Evolutionary conservation across 371 early-diverging fungal species (phyloP).

Genomic region (Actinomortierella ambigua): DNA sequence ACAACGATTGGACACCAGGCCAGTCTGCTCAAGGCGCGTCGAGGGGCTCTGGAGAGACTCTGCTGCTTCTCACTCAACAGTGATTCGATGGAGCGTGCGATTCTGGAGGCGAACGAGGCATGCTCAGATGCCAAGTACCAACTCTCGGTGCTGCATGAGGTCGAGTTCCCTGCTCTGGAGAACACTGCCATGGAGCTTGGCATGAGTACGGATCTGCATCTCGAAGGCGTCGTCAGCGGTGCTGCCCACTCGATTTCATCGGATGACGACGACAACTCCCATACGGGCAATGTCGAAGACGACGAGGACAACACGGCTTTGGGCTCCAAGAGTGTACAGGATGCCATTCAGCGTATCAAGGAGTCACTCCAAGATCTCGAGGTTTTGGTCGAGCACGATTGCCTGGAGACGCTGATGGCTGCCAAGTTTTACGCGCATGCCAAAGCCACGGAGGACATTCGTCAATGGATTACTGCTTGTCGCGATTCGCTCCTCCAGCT

Average conservation of each 20-base stretch:
- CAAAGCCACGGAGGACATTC: constrained; percentile 46
- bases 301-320: constrained; percentile 9
- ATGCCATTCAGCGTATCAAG: constrained; percentile 40
- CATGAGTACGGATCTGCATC: constrained; percentile 5
- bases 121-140: constrained; percentile 41
- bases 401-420: constrained; percentile 38
- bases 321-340: constrained; percentile 23
- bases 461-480: constrained; percentile 41
- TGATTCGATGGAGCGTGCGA: constrained; percentile 23
- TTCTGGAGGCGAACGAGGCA: constrained; percentile 26
- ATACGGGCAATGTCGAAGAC: too few species aligned
- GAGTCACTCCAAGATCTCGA: constrained; percentile 21
- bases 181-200: constrained; percentile 42
- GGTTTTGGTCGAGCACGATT: constrained; percentile 33
- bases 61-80: constrained; percentile 44
- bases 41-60: constrained; percentile 40
- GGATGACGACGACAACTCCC: too few species aligned
- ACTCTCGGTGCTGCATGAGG: constrained; percentile 40
- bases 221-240: too few species aligned
- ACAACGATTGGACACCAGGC: constrained; percentile 43
- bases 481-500: constrained; percentile 32
- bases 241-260: too few species aligned
- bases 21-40: constrained; percentile 36
- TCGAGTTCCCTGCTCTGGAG: constrained; percentile 36
- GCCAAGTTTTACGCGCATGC: constrained; percentile 40